phyloP scores from a whole-genome alignment of 2,329 filamentous ascomycete genomes.

The Venturia pyrina region DNA sequence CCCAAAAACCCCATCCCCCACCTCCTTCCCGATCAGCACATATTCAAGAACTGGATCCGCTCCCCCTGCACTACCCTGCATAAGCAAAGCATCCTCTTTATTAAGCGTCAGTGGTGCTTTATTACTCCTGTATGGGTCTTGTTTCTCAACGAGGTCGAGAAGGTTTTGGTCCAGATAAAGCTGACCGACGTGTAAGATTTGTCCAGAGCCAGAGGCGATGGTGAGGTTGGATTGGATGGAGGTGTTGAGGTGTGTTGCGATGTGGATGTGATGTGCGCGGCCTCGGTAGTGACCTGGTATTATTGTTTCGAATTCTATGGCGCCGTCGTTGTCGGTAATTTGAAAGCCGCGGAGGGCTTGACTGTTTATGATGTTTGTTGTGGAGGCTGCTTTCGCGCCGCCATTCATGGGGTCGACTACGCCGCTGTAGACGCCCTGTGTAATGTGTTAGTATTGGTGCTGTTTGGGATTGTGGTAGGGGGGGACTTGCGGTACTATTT shows the following conservation, averaged over 20 bases:
- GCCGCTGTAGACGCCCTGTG: conserved; percentile 24
- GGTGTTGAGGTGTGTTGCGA: conserved; percentile 26
- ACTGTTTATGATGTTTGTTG: conserved; percentile 21
- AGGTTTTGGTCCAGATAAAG: conserved; percentile 54
- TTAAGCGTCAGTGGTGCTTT: conserved; percentile 39
- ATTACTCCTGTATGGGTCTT: conserved; percentile 35
- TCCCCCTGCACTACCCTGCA: conserved; percentile 38
- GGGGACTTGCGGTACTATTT: conserved; percentile 16
- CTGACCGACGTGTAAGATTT: conserved; percentile 53
- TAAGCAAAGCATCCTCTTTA: conserved; percentile 39
- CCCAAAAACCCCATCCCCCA: conserved; percentile 10
- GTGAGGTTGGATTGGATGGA: conserved; percentile 40
- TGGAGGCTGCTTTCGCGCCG: conserved; percentile 27
- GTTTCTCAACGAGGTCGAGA: conserved; percentile 39
- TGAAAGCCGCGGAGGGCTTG: conserved; percentile 34
- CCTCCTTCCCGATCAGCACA: conserved; percentile 42
- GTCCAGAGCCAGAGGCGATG: conserved; percentile 35
- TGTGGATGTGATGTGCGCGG: conserved; percentile 16
- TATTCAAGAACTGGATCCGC: conserved; percentile 52
- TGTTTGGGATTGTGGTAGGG: background rate
- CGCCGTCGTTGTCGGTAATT: conserved; percentile 30
- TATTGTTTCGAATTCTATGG: conserved; percentile 32
- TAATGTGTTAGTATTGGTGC: background rate
- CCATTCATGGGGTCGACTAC: conserved; percentile 23
- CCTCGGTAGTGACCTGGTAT: conserved; percentile 39